phyloP scores from a whole-genome alignment of 306 rosid genomes.

The Neltuma alba region DNA sequence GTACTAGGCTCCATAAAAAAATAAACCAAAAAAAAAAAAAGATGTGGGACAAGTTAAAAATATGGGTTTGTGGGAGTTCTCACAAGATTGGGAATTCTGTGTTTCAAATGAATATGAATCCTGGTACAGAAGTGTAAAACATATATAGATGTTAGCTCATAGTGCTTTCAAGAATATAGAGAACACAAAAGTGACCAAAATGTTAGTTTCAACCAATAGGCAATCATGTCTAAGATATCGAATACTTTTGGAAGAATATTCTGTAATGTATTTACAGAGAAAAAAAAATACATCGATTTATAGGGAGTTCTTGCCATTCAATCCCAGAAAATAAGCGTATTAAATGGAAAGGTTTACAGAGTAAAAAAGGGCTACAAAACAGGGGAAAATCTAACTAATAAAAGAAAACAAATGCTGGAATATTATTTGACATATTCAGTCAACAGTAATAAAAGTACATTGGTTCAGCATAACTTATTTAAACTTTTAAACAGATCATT shows the following conservation, averaged over 20 bases:
- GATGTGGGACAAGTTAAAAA: slow-evolving; percentile 4
- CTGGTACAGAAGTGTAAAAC: slow-evolving; percentile 25
- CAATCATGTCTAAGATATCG: not conserved
- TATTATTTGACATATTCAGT: no score
- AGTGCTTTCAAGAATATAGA: not conserved
- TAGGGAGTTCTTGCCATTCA: no score
- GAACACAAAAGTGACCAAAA: not conserved
- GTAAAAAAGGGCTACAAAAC: no score
- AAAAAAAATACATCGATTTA: no score
- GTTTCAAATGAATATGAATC: slow-evolving; percentile 37
- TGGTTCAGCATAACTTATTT: not conserved
- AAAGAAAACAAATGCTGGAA: no score
- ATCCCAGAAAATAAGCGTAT: no score
- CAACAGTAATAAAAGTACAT: not conserved
- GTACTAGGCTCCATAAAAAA: slow-evolving; percentile 1
- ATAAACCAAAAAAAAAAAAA: not conserved
- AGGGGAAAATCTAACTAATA: no score
- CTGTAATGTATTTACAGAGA: no score
- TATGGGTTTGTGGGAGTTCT: slow-evolving; percentile 34
- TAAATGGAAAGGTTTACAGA: no score
- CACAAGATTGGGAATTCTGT: slow-evolving; percentile 36
- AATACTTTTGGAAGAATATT: no score
- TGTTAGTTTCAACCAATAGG: not conserved
- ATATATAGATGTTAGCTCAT: not conserved
- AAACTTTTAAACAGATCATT: not conserved